Evolutionary conservation across 768 basidiomycete genomes (phyloP), one percentile per base, ranked within the genome.

Genomic region (Tylopilus subfusipes): DNA sequence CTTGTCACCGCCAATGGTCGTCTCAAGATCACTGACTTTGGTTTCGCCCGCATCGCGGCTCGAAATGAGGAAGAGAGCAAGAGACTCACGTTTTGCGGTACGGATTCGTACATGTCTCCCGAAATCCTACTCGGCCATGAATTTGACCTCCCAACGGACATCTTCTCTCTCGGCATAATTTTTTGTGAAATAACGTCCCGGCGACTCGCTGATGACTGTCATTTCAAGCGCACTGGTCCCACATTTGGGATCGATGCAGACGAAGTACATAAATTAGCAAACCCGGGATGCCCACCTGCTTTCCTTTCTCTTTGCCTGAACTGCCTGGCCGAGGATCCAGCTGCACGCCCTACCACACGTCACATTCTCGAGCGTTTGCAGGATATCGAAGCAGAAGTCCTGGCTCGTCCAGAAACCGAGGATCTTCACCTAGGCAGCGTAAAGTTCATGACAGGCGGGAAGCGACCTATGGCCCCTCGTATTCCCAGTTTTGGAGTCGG

Each of bases 11-110:
- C 86, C 34, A 99, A 99, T 64, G 91, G 93, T 21, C 84, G 96
- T 42, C 79, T 98, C 65, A 99, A 98, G 76, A 87, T 98, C 62
- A 97, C 95, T n/a, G 96, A 99, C 67, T 99, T 99, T 72, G 96
- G 96, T 1, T 96, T 98, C 63, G 93, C 94, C 5, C 82, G 96
- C 33, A 97, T 98, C 63, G 93, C 93, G 0, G 93, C 93, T 0
- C 82, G 89, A 39, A 96, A 91, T 63, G 90, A 85, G 53, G 94
- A 95, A 59, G 96, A 98, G 73, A 81, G 78, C 50, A 90, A 88
- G 65, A 81, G 90, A 5, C 79, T 93, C 42, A 93, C 90, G 0
- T 92, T 92, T 71, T 90, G 86, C 56, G 90, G 89, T n/a, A 91
- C 89, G 3, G 88, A 92, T 63, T 89, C 92, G 6, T 96, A 97